Evolutionary conservation across 1,139 yeast genomes (phyloP).

Genomic region (Starmera stellimalicola): DNA sequence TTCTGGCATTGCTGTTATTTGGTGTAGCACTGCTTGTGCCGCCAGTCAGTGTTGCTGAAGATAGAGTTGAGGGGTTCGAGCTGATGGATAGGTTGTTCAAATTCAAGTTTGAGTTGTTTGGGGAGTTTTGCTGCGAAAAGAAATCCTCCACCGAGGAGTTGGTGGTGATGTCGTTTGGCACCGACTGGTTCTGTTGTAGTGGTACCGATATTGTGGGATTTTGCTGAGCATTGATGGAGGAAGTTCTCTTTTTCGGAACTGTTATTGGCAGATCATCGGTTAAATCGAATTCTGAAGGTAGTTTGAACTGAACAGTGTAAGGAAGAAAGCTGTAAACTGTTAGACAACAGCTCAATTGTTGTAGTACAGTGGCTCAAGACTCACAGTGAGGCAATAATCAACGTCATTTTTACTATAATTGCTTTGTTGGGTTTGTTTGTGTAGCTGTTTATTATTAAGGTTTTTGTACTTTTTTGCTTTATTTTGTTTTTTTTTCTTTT

Average conservation of each 20-base stretch:
- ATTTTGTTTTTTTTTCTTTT: too few species aligned
- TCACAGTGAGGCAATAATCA: constrained; percentile 54
- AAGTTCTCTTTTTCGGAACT: constrained; percentile 11
- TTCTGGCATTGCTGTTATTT: not conserved
- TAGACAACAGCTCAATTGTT: constrained; percentile 5
- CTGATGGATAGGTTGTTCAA: not conserved
- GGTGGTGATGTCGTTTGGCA: constrained; percentile 3
- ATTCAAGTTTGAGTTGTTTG: not conserved
- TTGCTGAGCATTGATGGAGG: constrained; percentile 10
- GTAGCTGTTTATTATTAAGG: too few species aligned
- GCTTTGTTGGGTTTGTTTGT: not conserved
- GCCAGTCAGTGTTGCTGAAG: not conserved
- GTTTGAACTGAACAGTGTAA: constrained; percentile 62
- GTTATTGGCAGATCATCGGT: constrained; percentile 16
- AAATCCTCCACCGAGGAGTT: constrained; percentile 18
- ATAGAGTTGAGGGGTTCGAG: not conserved
- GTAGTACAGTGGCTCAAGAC: constrained; percentile 20
- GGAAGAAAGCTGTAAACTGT: constrained; percentile 47
- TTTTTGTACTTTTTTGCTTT: too few species aligned
- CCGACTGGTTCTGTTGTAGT: not conserved
- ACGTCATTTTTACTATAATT: constrained; percentile 33
- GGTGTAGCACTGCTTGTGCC: not conserved
- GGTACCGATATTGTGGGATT: not conserved
- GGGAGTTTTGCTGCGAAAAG: constrained; percentile 6
- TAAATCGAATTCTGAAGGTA: constrained; percentile 24